Evolutionary conservation across 495 filamentous ascomycete genomes (phyloP), one percentile per base, ranked within the genome.

Genomic region (Aspergillus carlsbadensis): DNA sequence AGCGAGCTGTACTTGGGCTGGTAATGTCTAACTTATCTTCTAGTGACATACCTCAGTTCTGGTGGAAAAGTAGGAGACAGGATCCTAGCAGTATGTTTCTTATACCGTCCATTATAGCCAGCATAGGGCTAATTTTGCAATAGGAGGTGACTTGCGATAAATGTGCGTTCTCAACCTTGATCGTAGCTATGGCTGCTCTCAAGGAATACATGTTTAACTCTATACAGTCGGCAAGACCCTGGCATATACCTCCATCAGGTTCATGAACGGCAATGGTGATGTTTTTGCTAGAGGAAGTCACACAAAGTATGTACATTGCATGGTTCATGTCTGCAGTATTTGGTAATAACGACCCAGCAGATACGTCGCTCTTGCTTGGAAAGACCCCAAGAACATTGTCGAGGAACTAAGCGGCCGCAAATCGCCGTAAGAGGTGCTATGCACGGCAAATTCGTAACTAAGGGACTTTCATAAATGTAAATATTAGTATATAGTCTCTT

Each of bases 251-350:
- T 86, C 78, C 3, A 87, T 97, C 56, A 79, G 77, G 11, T 98
- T 98, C 69, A 78, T 70, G 24, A 92, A 96, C 62, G 64, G 65
- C n/a, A 83, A 89, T 57, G 85, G 88, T 10, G 81, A 96, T 29
- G 60, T 96, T 21, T 82, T 92, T 35, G 94, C 94, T 3, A 75
- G 92, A 56, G 94, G 94, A 20, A 97, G 93, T 62, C 94, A 98
- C 75, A 98, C 94, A 8, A 98, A 98, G 90, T 96, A 65, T 68
- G 84, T 75, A 39, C 10, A 37, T 14, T 29, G 2, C 10, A 31
- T 15, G 20, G 5, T 43, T 1, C 21, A 21, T 39, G 36, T 15
- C 8, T 29, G 26, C 26, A 4, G 26, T 29, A 29, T 29, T 5
- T 36, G 24, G 10, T n/a, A 5, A 39, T 41, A 39, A 20, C 20